These are phyloP conservation scores for Lotmaria passim DNA, from an alignment of 208 protist species.

Conservation along the genomic window DNA sequence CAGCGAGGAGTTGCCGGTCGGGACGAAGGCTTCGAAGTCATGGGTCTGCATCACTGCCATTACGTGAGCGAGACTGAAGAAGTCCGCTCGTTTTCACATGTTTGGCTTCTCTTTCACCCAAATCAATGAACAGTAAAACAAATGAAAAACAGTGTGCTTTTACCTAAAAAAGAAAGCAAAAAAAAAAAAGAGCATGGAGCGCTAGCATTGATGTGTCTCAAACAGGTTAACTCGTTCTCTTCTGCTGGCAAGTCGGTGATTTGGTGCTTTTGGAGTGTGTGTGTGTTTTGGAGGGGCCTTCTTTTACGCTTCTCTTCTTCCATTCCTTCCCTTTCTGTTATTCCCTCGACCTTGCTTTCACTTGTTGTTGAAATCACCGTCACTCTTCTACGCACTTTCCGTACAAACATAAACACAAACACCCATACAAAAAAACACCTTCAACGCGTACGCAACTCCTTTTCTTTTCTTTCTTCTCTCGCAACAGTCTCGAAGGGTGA, in stretches of 20 bases:
- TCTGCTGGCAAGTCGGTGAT: too few relatives aligned
- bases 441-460: neutral
- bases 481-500: conserved; percentile 20
- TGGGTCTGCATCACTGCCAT: neutral
- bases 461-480: conserved; percentile 3
- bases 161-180: too few relatives aligned
- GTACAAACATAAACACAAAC: neutral
- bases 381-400: too few relatives aligned
- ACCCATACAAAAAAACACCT: conserved; percentile 1
- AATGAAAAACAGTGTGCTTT: too few relatives aligned
- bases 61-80: neutral
- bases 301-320: neutral
- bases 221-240: too few relatives aligned
- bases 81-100: neutral
- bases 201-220: too few relatives aligned
- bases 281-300: too few relatives aligned
- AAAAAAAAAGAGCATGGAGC: too few relatives aligned
- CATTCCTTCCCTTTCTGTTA: neutral
- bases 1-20: neutral
- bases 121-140: neutral
- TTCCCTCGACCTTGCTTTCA: neutral
- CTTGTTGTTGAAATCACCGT: too few relatives aligned
- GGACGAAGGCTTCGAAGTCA: neutral
- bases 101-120: neutral
- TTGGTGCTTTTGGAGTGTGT: too few relatives aligned